Evolutionary conservation across 768 basidiomycete species (phyloP), one percentile per base, ranked within the genome.

Genomic region (Tremella fuciformis): DNA sequence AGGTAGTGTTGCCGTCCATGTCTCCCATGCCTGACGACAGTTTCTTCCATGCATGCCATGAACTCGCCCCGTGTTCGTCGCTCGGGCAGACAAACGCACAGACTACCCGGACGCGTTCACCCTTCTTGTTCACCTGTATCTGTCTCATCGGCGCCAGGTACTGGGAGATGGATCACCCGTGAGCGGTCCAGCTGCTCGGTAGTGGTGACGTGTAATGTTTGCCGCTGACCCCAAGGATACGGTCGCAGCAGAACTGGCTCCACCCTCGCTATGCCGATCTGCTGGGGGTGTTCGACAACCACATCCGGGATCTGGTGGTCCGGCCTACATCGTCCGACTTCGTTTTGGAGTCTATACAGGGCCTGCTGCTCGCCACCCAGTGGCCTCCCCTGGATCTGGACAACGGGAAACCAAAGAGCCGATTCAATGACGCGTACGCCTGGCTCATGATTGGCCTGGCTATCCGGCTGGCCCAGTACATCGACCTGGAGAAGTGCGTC

Each of bases 381-480:
- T 50, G 48, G 48, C 48, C 48, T 2, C 18, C 48, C 3, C 48
- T 50, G 2, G 48, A 50, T 26, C 18, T 19, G 21, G 48, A 18
- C 48, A 24, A 21, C 24, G 18, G n/a, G 21, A 50, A 25, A 8
- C 48, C 22, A 26, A 50, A 50, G 48, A 50, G 48, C 22, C 48
- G 48, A 9, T 50, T 50, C 48, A 50, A 50, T 25, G 48, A 50
- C 19, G 48, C 48, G 4, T 50, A 50, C 48, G 48, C 48, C 22
- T 50, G 48, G 48, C 15, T 50, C n/a, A 50, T 50, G 48, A 25
- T 50, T 7, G 48, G 48, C 3, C 19, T 50, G 22, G 48, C 48
- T 6, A 50, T 26, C 22, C 48, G 48, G 15, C 48, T 50, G 3
- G 48, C 48, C 15, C 21, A 25, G 19, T 25, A 50, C 24, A 50